Evolutionary conservation across 2,329 filamentous ascomycete species (phyloP).

Genomic region (Fusarium verrucosum): DNA sequence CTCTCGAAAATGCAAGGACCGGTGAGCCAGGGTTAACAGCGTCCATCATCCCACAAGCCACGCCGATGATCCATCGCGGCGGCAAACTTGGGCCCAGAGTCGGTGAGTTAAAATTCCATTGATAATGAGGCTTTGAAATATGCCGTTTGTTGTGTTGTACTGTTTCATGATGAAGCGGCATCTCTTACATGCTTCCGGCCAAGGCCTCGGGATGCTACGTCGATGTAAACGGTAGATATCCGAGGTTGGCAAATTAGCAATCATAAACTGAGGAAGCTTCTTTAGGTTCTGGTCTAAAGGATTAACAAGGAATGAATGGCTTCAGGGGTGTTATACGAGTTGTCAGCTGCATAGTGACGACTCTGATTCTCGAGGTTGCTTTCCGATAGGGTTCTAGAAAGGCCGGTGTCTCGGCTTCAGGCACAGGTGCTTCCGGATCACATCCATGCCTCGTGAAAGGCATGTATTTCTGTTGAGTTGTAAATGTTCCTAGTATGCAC

Average conservation of each 20-base stretch:
- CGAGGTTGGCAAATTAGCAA: not conserved
- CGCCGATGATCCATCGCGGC: slow-evolving; percentile 2
- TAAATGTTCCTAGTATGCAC: not conserved
- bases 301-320: not conserved
- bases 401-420: not conserved
- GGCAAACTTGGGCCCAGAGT: not conserved
- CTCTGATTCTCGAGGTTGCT: not conserved
- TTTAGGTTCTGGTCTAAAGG: not conserved
- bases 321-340: slow-evolving; percentile 17
- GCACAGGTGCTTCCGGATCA: not conserved
- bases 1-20: slow-evolving; percentile 17
- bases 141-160: not conserved
- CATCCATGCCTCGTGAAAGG: not conserved
- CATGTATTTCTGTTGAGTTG: not conserved
- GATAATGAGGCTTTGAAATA: not conserved
- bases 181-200: not conserved
- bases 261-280: not conserved
- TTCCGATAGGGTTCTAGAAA: not conserved
- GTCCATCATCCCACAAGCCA: slow-evolving; percentile 14
- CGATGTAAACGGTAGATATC: not conserved
- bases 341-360: not conserved
- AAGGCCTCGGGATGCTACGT: slow-evolving; percentile 1
- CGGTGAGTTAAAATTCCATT: slow-evolving; percentile 7
- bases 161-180: not conserved
- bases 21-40: slow-evolving; percentile 21